Evolutionary conservation across 495 filamentous ascomycete genomes (phyloP).

Genomic region (Usnea hakonensis): DNA sequence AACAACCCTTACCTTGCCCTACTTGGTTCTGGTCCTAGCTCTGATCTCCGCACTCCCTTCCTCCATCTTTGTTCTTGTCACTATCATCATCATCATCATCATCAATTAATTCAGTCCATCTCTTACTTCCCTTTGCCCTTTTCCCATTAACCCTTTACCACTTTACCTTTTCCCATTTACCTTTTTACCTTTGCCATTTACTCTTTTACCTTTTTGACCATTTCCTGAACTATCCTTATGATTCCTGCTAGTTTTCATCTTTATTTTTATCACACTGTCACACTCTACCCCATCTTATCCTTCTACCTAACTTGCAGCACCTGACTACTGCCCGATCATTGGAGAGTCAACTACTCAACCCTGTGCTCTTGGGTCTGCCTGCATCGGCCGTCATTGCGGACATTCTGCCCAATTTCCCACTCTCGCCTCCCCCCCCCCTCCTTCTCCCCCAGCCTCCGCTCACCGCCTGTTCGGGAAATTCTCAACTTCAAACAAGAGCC

Average conservation of each 20-base stretch:
- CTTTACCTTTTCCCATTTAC: too few species aligned
- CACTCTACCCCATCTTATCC: too few species aligned
- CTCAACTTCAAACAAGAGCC: constrained; percentile 14
- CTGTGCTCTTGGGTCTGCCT: not conserved
- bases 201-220: too few species aligned
- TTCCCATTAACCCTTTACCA: too few species aligned
- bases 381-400: not conserved
- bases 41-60: not conserved
- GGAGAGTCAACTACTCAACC: not conserved
- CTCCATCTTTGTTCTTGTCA: not conserved
- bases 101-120: too few species aligned
- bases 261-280: not conserved
- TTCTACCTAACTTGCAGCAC: not conserved
- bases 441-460: constrained; percentile 16
- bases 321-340: not conserved
- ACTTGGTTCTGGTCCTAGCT: constrained; percentile 1
- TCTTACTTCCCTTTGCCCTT: too few species aligned
- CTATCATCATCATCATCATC: not conserved
- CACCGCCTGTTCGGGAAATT: constrained; percentile 23
- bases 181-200: too few species aligned
- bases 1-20: not conserved
- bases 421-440: constrained; percentile 17
- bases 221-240: too few species aligned
- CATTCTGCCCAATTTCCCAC: constrained; percentile 17
- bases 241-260: not conserved